Conservation (phyloP, 2,329 filamentous ascomycete species). For the Madurella fahalii region DNA sequence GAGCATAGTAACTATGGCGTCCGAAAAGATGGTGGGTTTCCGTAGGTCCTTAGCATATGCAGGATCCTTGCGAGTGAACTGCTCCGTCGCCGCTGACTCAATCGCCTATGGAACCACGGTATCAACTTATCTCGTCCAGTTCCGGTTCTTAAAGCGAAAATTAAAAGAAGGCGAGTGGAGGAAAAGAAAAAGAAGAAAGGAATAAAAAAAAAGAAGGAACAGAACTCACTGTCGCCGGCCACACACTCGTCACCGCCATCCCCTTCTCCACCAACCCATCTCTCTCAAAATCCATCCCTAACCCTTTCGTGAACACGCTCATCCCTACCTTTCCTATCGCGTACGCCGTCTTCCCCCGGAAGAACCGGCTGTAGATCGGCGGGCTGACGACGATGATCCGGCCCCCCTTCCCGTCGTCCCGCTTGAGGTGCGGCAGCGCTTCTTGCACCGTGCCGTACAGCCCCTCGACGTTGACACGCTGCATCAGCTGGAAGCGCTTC, state of each 20-base stretch:
- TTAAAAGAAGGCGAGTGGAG: too few relatives aligned
- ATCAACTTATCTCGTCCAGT: background rate
- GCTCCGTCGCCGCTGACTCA: conserved; percentile 68
- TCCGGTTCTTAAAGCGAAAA: background rate
- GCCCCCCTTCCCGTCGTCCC: conserved; percentile 40
- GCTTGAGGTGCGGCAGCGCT: conserved; percentile 60
- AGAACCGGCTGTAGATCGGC: conserved; percentile 81
- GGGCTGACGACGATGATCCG: conserved; percentile 76
- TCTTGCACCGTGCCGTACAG: conserved; percentile 70
- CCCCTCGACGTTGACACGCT: conserved; percentile 69
- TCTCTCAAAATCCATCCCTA: conserved; percentile 76
- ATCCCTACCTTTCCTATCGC: conserved; percentile 76
- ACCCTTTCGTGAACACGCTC: conserved; percentile 74
- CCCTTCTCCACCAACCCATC: conserved; percentile 49
- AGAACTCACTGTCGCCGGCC: conserved; percentile 67
- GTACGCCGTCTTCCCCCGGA: conserved; percentile 81
- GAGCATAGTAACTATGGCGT: conserved; percentile 72
- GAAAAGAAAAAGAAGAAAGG: conserved; percentile 3
- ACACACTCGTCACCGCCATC: conserved; percentile 78
- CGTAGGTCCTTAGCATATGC: conserved; percentile 56
- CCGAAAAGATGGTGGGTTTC: conserved; percentile 70
- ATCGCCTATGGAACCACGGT: conserved; percentile 45
- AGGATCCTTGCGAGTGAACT: conserved; percentile 43
- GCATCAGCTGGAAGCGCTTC: conserved; percentile 75
- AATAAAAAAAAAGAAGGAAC: conserved; percentile 2